Evolutionary conservation across 2,329 filamentous ascomycete genomes (phyloP).

Genomic region (Calonectria pauciramosa): DNA sequence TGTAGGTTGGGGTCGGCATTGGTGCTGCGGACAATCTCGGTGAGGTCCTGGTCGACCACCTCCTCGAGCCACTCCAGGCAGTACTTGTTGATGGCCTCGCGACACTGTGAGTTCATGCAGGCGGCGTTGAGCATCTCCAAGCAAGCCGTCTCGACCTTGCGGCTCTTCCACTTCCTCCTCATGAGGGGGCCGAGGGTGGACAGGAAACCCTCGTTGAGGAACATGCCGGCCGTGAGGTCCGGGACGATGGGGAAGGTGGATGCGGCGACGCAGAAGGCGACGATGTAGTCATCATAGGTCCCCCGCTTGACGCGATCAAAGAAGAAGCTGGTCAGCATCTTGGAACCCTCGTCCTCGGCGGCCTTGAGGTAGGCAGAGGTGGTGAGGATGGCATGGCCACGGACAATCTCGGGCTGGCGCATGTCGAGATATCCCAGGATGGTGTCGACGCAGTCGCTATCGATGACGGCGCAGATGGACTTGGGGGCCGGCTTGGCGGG

Average conservation of each 20-base stretch:
- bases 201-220: slow-evolving; percentile 91
- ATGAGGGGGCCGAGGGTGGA: slow-evolving; percentile 82
- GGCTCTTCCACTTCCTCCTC: slow-evolving; percentile 84
- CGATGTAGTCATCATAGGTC: slow-evolving; percentile 88
- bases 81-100: slow-evolving; percentile 86
- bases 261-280: slow-evolving; percentile 93
- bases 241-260: slow-evolving; percentile 89
- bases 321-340: slow-evolving; percentile 81
- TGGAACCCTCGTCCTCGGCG: slow-evolving; percentile 77
- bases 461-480: slow-evolving; percentile 74
- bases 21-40: slow-evolving; percentile 64
- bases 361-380: slow-evolving; percentile 87
- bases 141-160: slow-evolving; percentile 87
- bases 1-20: slow-evolving; percentile 70
- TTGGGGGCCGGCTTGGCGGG: slow-evolving; percentile 58
- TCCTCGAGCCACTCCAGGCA: slow-evolving; percentile 91
- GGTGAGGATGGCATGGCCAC: slow-evolving; percentile 85
- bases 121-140: slow-evolving; percentile 93
- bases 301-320: slow-evolving; percentile 77
- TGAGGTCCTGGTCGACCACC: slow-evolving; percentile 80
- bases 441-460: slow-evolving; percentile 84
- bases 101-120: slow-evolving; percentile 86
- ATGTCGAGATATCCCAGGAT: slow-evolving; percentile 90
- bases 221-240: slow-evolving; percentile 80
- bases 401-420: slow-evolving; percentile 79